Conservation (phyloP, 2,329 filamentous ascomycete species). For the Hirsutella rhossiliensis region DNA sequence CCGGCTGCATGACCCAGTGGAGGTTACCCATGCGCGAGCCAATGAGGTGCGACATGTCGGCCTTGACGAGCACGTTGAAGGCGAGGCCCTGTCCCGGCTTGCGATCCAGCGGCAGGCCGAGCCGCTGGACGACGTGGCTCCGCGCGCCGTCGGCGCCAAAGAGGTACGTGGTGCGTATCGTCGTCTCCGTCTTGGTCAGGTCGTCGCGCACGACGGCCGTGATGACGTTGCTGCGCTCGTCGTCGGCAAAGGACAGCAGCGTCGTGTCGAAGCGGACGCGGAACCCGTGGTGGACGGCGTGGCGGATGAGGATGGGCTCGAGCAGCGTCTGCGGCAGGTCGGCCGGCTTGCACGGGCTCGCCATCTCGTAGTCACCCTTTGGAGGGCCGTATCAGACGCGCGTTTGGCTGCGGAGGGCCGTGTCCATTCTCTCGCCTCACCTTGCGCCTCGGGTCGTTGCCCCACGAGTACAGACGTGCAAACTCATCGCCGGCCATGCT, state of each 20-base stretch:
- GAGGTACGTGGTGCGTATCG: slow-evolving; percentile 37
- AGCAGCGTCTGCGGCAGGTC: slow-evolving; percentile 31
- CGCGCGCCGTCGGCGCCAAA: slow-evolving; percentile 41
- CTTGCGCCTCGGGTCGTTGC: slow-evolving; percentile 30
- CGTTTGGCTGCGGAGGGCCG: not conserved
- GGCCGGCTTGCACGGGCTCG: slow-evolving; percentile 27
- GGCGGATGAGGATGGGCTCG: slow-evolving; percentile 26
- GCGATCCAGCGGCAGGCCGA: slow-evolving; percentile 27
- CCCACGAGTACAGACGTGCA: slow-evolving; percentile 37
- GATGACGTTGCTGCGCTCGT: slow-evolving; percentile 10
- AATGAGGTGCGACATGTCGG: slow-evolving; percentile 36
- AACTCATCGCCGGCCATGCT: slow-evolving; percentile 41
- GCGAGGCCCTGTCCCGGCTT: slow-evolving; percentile 26
- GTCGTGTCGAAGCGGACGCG: slow-evolving; percentile 22
- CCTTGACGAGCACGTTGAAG: slow-evolving; percentile 28
- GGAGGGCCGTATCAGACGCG: not conserved
- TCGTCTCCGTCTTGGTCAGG: slow-evolving; percentile 22
- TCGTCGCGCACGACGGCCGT: slow-evolving; percentile 22
- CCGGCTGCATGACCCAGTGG: slow-evolving; percentile 47
- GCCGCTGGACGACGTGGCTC: slow-evolving; percentile 23
- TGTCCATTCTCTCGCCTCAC: slow-evolving; percentile 11
- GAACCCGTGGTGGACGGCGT: slow-evolving; percentile 23
- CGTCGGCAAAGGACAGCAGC: slow-evolving; percentile 16
- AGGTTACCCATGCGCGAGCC: slow-evolving; percentile 41
- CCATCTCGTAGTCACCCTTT: slow-evolving; percentile 28